Conservation (phyloP, 805 yeast species). For the Sugiyamaella lignohabitans region DNA sequence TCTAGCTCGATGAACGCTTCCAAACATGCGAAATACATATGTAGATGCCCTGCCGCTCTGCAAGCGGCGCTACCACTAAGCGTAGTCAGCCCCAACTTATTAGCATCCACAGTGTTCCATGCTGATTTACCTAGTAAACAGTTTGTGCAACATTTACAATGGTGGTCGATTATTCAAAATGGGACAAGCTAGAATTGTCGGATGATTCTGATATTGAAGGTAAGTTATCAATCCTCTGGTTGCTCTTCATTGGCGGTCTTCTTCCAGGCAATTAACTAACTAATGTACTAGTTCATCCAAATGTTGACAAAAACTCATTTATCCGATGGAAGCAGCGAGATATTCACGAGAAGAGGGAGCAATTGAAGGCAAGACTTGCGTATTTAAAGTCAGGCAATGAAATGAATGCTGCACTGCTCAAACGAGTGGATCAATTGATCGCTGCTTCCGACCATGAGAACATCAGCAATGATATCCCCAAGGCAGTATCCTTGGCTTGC, state of each 20-base stretch:
- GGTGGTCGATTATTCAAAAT: conserved; percentile 92
- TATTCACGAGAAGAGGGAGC: conserved; percentile 85
- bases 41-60: too few relatives aligned
- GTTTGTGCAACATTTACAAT: too few relatives aligned
- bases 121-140: too few relatives aligned
- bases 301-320: conserved; percentile 89
- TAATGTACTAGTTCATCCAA: conserved; percentile 68
- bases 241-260: background rate
- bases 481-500: conserved; percentile 22
- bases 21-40: too few relatives aligned
- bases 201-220: conserved; percentile 92
- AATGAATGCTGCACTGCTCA: conserved; percentile 72
- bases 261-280: background rate
- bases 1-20: too few relatives aligned
- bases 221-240: conserved; percentile 10
- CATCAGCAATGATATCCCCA: conserved; percentile 21
- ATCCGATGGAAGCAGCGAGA: conserved; percentile 96
- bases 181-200: conserved; percentile 94
- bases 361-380: conserved; percentile 70
- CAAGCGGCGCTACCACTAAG: too few relatives aligned
- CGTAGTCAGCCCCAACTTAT: too few relatives aligned
- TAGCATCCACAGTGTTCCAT: too few relatives aligned
- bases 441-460: conserved; percentile 33
- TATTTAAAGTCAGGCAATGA: conserved; percentile 68
- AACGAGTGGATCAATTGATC: conserved; percentile 62